A percentile compares a stretch with the other conserved stretches of the same genome.
Conservation (phyloP, 257 asterid species). For the Forsythia viridissima region DNA sequence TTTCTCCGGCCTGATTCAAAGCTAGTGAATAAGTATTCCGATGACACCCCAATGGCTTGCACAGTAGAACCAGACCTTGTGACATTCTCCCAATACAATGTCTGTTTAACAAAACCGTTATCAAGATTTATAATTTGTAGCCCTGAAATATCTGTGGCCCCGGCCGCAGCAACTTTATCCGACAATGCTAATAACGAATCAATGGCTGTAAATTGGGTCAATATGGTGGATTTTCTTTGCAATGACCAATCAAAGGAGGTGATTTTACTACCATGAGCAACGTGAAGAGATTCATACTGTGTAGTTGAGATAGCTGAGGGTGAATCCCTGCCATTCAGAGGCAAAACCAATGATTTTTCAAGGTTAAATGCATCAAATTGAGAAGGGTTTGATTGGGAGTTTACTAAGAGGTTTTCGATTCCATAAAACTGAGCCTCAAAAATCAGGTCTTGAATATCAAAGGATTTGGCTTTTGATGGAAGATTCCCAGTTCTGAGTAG, state of each 20-base stretch:
- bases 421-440: conserved; percentile 84
- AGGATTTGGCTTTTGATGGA: conserved; percentile 76
- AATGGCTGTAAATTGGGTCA: conserved; percentile 79
- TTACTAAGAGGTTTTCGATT: conserved; percentile 57
- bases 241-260: conserved; percentile 94
- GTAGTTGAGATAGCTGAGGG: conserved; percentile 77
- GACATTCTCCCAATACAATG: conserved; percentile 89
- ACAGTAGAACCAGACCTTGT: conserved; percentile 88
- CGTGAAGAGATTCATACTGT: conserved; percentile 71
- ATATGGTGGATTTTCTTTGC: conserved; percentile 69
- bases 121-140: conserved; percentile 77
- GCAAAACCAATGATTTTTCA: conserved; percentile 57
- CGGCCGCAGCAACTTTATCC: conserved; percentile 69
- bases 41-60: conserved; percentile 76
- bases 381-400: conserved; percentile 71
- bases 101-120: conserved; percentile 58
- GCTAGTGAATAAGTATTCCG: conserved; percentile 72
- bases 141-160: conserved; percentile 93
- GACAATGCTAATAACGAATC: conserved; percentile 80
- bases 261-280: conserved; percentile 90
- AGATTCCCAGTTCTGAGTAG: conserved; percentile 87
- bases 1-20: conserved; percentile 89
- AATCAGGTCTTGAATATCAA: conserved; percentile 76
- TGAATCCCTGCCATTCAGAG: conserved; percentile 79
- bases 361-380: conserved; percentile 86